Base-by-base conservation (phyloP, 345 rosid genomes). In the Streptanthus diversifolius region DNA sequence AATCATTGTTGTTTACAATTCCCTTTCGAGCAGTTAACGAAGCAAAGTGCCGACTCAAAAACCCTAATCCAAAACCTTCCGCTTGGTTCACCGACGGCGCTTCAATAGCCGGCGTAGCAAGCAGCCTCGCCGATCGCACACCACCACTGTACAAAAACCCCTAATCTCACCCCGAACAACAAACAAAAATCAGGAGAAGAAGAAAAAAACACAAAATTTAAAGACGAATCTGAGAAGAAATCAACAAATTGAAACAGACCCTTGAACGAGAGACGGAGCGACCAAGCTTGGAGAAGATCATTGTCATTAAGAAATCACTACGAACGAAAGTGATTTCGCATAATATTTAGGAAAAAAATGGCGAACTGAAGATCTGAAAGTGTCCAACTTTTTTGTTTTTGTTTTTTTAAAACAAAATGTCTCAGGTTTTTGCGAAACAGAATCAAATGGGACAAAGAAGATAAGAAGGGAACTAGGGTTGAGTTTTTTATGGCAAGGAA, bases 21-120 rank as follows among this genome's bases (percentile, higher is more conserved):
- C 66, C 83, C 63, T 83, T 78, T 5, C 36, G 35, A 65, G 81
- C 47, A 49, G 80, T 79, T 61, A 83, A 59, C 2, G 91, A 81
- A 68, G 83, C 78, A 32, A 91, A 77, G 70, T 85, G 86, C 5
- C 82, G 77, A 66, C 89, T 89, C 14, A 85, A 22, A 80, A 79
- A 77, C 79, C 87, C 91, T 73, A 87, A 76, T 64, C 80, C 84
- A 8, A 77, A 78, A 8, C 77, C 79, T 41, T 61, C 76, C 1
- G 69, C 48, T 72, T 75, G 49, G 41, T 83, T 85, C 0, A 77
- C 73, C 0, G 67, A 18, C 19, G 60, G 61, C 29, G 77, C 75
- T 40, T 64, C 78, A 17, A 72, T 32, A 27, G 49, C 56, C 24
- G 70, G 58, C 0, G 70, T 25, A 61, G 79, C 10, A 32, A 62